Conservation (phyloP, 768 basidiomycete genomes). For the Tremella mesenterica region DNA sequence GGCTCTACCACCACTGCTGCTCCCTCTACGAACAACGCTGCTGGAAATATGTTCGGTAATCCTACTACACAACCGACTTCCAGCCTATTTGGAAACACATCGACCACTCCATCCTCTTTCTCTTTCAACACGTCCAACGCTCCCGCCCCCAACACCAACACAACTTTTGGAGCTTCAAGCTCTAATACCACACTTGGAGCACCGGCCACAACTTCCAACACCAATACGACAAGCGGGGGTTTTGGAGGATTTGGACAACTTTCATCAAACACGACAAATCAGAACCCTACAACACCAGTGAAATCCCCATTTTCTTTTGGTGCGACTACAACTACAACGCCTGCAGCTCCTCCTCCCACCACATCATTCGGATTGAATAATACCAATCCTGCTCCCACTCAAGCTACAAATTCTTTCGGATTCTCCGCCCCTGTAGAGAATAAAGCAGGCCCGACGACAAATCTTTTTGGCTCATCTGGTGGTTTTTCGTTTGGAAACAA, state of each 20-base stretch:
- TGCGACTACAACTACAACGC: constrained; percentile 14
- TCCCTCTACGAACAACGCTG: no score
- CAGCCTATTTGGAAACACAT: no score
- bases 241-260: constrained; percentile 12
- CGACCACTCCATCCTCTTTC: constrained; percentile 3
- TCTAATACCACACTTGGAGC: no score
- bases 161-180: no score
- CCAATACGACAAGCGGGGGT: neutral
- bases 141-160: no score
- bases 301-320: constrained; percentile 29
- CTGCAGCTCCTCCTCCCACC: constrained; percentile 25
- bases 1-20: constrained; percentile 9
- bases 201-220: neutral
- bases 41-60: no score
- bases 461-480: no score
- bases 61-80: no score
- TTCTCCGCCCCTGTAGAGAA: no score
- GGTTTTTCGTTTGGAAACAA: constrained; percentile 12
- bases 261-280: neutral
- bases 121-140: no score
- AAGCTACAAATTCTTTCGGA: no score
- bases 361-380: constrained; percentile 10
- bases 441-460: no score
- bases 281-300: constrained; percentile 26
- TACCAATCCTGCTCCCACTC: constrained; percentile 1